phyloP scores from a whole-genome alignment of 768 basidiomycete species.

The Infundibulicybe gibba region DNA sequence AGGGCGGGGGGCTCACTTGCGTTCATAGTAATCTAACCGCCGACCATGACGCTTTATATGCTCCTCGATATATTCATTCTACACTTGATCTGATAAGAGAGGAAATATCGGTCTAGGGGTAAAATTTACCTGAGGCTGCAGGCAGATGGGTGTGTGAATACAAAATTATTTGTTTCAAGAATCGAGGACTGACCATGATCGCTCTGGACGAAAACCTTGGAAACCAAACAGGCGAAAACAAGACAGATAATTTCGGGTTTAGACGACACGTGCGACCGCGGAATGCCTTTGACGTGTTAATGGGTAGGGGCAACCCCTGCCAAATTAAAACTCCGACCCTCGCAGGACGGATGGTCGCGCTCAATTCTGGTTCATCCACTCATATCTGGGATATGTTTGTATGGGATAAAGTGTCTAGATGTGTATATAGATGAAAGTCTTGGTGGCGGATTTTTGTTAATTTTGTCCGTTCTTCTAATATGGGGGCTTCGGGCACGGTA shows the following conservation, averaged over 20 bases:
- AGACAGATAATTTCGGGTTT: neutral
- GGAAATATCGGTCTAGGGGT: neutral
- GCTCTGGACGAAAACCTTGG: slow-evolving; percentile 19
- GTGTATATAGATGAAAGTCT: too few relatives aligned
- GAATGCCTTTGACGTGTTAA: neutral
- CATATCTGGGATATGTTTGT: too few relatives aligned
- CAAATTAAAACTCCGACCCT: too few relatives aligned
- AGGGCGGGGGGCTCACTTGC: slow-evolving; percentile 58
- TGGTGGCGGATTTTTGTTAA: too few relatives aligned
- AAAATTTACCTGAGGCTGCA: slow-evolving; percentile 62
- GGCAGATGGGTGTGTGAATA: slow-evolving; percentile 11
- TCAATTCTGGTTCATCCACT: too few relatives aligned
- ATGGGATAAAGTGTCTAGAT: too few relatives aligned
- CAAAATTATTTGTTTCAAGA: slow-evolving; percentile 1
- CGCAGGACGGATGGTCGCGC: too few relatives aligned
- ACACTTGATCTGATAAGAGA: neutral
- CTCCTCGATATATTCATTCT: slow-evolving; percentile 99
- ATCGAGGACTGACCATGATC: slow-evolving; percentile 35
- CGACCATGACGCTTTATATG: slow-evolving; percentile 96
- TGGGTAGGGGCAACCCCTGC: too few relatives aligned
- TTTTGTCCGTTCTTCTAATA: too few relatives aligned
- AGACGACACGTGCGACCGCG: slow-evolving; percentile 26
- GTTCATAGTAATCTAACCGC: slow-evolving; percentile 93
- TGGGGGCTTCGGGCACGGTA: too few relatives aligned
- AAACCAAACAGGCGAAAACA: slow-evolving; percentile 31